Conservation (phyloP, 768 basidiomycete species). For the Lentinula sp. region DNA sequence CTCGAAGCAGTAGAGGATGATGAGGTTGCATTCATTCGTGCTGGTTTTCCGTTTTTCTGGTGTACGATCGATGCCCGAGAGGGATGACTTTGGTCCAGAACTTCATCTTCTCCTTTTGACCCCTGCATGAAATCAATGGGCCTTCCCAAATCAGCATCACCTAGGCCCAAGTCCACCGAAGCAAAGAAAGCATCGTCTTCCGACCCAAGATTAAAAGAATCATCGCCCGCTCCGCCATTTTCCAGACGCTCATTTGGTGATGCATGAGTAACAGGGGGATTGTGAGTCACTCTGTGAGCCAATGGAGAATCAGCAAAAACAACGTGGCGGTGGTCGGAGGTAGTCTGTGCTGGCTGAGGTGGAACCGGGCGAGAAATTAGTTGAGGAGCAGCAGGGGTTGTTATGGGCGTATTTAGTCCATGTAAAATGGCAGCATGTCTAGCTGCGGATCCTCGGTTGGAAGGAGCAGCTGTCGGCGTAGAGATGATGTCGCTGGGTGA, state of each 20-base stretch:
- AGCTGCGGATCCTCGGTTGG: conserved; percentile 4
- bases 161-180: conserved; percentile 44
- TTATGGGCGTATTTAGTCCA: conserved; percentile 26
- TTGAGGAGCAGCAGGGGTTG: conserved; percentile 18
- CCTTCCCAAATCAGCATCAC: conserved; percentile 37
- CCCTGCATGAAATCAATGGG: conserved; percentile 38
- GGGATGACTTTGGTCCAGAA: background rate
- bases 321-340: conserved; percentile 5
- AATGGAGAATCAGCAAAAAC: conserved; percentile 1
- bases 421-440: background rate
- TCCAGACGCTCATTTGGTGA: conserved; percentile 1
- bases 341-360: conserved; percentile 1
- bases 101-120: background rate
- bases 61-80: background rate
- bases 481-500: conserved; percentile 3
- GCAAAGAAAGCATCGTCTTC: conserved; percentile 68
- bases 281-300: background rate
- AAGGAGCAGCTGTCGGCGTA: conserved; percentile 9
- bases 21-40: background rate
- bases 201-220: conserved; percentile 43
- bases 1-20: background rate
- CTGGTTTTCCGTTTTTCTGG: background rate
- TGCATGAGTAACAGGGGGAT: conserved; percentile 9
- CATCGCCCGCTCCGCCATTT: conserved; percentile 18
- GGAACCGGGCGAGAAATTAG: background rate